These are phyloP conservation scores for Fusarium sarcochroum DNA, from an alignment of 2,329 filamentous ascomycete species.

Conservation along the genomic window DNA sequence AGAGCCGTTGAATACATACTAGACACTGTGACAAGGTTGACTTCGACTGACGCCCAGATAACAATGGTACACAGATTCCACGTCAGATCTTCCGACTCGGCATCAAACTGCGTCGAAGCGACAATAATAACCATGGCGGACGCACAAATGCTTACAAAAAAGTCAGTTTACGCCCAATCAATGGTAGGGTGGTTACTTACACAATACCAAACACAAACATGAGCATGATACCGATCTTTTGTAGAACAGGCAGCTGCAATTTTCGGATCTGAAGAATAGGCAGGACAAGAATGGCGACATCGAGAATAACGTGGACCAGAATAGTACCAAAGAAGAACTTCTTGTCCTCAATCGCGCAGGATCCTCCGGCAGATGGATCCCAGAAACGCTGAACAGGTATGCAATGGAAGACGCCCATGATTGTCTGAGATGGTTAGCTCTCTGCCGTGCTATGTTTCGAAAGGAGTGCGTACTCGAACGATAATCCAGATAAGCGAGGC, in stretches of 20 bases:
- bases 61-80: conserved; percentile 44
- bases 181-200: conserved; percentile 28
- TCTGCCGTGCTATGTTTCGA: fast-evolving
- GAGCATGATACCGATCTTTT: conserved; percentile 48
- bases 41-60: conserved; percentile 45
- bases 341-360: conserved; percentile 44
- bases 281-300: conserved; percentile 50
- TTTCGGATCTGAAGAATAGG: conserved; percentile 51
- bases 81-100: conserved; percentile 31
- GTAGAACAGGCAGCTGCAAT: conserved; percentile 46
- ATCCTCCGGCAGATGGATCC: conserved; percentile 20
- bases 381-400: conserved; percentile 38
- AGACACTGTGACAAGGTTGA: conserved; percentile 46
- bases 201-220: conserved; percentile 52
- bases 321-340: conserved; percentile 54
- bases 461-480: conserved; percentile 39
- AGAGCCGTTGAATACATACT: not conserved
- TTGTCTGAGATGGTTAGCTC: not conserved
- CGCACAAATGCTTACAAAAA: conserved; percentile 22
- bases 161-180: not conserved
- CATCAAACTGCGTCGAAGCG: conserved; percentile 31
- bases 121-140: conserved; percentile 43
- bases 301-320: conserved; percentile 50
- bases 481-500: conserved; percentile 48
- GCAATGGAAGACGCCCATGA: conserved; percentile 41